Conservation (phyloP, 2,329 filamentous ascomycete species). For the Talaromyces atroroseus region DNA sequence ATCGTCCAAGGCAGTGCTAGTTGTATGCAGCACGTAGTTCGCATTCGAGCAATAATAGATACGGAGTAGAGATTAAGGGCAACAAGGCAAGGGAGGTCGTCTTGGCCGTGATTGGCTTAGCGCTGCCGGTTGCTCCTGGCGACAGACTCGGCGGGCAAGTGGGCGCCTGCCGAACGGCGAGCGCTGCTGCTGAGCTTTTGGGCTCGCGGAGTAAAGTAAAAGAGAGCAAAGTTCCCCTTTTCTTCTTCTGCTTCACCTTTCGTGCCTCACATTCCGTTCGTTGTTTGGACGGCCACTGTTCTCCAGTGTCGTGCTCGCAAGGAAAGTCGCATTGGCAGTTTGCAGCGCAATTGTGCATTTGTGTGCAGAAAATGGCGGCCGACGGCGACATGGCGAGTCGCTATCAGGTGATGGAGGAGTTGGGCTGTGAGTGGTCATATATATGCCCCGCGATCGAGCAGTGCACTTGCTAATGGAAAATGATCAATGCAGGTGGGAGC, state of each 20-base stretch:
- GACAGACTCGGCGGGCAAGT: background rate
- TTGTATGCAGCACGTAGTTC: too few species aligned
- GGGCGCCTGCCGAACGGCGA: background rate
- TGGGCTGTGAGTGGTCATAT: slow-evolving; percentile 62
- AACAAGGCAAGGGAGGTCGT: background rate
- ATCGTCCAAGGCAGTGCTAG: background rate
- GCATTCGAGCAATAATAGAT: background rate
- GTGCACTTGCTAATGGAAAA: slow-evolving; percentile 15
- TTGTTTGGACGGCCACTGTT: background rate
- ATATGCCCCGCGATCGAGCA: background rate
- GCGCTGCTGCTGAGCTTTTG: background rate
- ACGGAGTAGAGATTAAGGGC: too few species aligned
- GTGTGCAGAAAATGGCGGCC: slow-evolving; percentile 32
- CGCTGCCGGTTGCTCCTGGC: slow-evolving; percentile 11
- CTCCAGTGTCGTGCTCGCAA: too few species aligned
- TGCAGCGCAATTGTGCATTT: slow-evolving; percentile 1
- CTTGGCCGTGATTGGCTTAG: background rate
- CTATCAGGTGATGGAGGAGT: slow-evolving; percentile 93
- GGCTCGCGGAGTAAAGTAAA: slow-evolving; percentile 2
- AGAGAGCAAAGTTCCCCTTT: background rate
- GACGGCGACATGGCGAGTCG: slow-evolving; percentile 62
- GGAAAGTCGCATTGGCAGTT: background rate
- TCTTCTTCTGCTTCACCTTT: slow-evolving; percentile 3
- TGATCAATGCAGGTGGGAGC: slow-evolving; percentile 65
- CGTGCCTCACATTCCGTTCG: background rate